Conservation (phyloP, 2,329 filamentous ascomycete genomes). For the Hirsutella thompsonii region DNA sequence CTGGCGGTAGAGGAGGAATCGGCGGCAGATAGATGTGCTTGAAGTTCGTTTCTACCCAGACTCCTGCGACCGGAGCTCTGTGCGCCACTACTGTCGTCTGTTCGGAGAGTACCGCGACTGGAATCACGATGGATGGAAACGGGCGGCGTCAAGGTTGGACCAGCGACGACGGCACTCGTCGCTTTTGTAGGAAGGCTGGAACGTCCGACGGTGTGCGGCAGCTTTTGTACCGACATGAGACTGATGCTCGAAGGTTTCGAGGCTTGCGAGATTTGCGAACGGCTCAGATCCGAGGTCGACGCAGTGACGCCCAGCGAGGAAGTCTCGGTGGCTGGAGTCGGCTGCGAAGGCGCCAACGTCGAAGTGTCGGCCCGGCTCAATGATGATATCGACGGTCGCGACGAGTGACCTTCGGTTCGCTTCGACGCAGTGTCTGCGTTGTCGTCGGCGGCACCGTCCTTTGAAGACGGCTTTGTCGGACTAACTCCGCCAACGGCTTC, state of each 20-base stretch:
- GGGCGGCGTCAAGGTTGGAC: slow-evolving; percentile 34
- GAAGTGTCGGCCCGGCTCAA: slow-evolving; percentile 27
- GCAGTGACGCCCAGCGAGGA: slow-evolving; percentile 22
- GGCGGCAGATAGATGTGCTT: slow-evolving; percentile 19
- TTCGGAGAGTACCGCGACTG: slow-evolving; percentile 25
- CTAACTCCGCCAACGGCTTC: slow-evolving; percentile 66
- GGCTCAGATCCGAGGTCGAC: slow-evolving; percentile 20
- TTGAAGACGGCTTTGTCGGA: slow-evolving; percentile 19
- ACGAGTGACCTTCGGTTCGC: slow-evolving; percentile 26
- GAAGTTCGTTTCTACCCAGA: slow-evolving; percentile 28
- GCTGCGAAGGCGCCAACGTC: slow-evolving; percentile 15
- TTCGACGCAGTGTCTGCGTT: slow-evolving; percentile 27
- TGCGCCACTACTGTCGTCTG: slow-evolving; percentile 28
- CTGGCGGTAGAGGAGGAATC: slow-evolving; percentile 18
- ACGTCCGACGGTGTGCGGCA: slow-evolving; percentile 21
- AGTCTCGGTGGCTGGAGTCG: slow-evolving; percentile 18
- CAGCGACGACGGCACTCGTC: slow-evolving; percentile 26
- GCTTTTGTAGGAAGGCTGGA: slow-evolving; percentile 29
- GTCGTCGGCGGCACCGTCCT: slow-evolving; percentile 14
- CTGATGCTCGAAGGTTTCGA: slow-evolving; percentile 36
- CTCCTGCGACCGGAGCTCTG: slow-evolving; percentile 26
- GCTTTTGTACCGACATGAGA: slow-evolving; percentile 30
- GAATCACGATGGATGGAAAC: slow-evolving; percentile 36
- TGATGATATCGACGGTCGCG: slow-evolving; percentile 27
- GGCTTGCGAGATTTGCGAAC: slow-evolving; percentile 25